These are phyloP conservation scores for Rhodamnia argentea DNA, from an alignment of 345 rosid species.

Conservation along the genomic window DNA sequence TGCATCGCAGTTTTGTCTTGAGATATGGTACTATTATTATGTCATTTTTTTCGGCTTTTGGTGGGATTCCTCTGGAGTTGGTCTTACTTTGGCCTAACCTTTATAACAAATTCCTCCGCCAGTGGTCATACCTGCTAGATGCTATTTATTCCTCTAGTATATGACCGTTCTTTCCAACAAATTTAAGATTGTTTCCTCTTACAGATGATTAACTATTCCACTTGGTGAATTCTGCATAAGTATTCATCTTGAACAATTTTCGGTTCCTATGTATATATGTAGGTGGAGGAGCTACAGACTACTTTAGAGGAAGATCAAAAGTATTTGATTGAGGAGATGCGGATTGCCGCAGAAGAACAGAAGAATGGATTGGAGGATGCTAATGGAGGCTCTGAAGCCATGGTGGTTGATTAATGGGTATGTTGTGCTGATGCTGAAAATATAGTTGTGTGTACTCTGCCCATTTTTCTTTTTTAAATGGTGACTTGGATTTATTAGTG, in stretches of 20 bases:
- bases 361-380: slow-evolving; percentile 54
- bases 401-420: slow-evolving; percentile 35
- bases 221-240: neutral
- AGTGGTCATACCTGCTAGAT: neutral
- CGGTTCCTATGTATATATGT: neutral
- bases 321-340: slow-evolving; percentile 78
- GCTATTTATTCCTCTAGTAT: neutral
- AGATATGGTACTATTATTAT: neutral
- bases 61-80: neutral
- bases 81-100: neutral
- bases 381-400: slow-evolving; percentile 41
- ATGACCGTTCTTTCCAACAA: neutral
- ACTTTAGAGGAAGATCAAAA: slow-evolving; percentile 89
- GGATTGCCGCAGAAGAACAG: slow-evolving; percentile 64
- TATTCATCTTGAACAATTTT: neutral
- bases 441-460: neutral
- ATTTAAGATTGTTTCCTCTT: neutral
- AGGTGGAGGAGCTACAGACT: slow-evolving; percentile 96
- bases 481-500: neutral
- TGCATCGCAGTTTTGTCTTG: neutral
- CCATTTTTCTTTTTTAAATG: neutral
- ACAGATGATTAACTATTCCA: neutral
- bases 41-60: neutral
- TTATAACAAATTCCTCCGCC: neutral
- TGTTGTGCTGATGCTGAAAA: neutral